Percentiles rank a stretch among this genome's conserved stretches.
phyloP scores from a whole-genome alignment of 2,329 filamentous ascomycete species.

The Tolypocladium paradoxum region DNA sequence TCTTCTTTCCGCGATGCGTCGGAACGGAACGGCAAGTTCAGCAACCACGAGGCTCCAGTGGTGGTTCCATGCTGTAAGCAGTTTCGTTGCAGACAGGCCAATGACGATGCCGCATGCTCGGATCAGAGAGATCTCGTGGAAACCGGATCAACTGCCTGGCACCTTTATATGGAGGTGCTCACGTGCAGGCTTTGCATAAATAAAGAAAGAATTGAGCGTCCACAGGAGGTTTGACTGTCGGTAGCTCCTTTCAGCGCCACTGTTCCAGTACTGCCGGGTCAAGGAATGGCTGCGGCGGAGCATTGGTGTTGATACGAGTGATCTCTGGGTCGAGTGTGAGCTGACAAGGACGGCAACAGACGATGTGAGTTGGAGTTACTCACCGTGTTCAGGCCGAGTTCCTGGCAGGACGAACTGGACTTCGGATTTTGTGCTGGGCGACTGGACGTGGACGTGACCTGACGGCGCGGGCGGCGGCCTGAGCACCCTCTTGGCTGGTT shows the following conservation, averaged over 20 bases:
- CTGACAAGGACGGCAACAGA: background rate
- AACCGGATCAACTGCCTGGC: background rate
- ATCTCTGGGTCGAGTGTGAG: constrained; percentile 9
- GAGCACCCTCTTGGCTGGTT: constrained; percentile 10
- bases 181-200: background rate
- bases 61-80: background rate
- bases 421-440: constrained; percentile 14
- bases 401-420: constrained; percentile 18
- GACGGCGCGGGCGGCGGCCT: constrained; percentile 13
- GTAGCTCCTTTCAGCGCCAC: constrained; percentile 5
- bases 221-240: background rate
- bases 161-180: too few species aligned
- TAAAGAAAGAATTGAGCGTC: background rate
- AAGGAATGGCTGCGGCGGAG: constrained; percentile 23
- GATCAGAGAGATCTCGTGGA: background rate
- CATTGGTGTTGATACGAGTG: constrained; percentile 15
- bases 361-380: background rate
- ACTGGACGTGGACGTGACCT: constrained; percentile 14
- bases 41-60: background rate
- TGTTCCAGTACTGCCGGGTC: constrained; percentile 16
- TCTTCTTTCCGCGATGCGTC: background rate
- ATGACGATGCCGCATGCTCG: background rate
- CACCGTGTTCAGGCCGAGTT: constrained; percentile 15
- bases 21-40: background rate
- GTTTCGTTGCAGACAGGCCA: background rate